A percentile compares a stretch with the other conserved stretches of the same genome.
These are phyloP conservation scores for Ramularia collo-cygni DNA, from an alignment of 2,329 filamentous ascomycete genomes.

Conservation along the genomic window DNA sequence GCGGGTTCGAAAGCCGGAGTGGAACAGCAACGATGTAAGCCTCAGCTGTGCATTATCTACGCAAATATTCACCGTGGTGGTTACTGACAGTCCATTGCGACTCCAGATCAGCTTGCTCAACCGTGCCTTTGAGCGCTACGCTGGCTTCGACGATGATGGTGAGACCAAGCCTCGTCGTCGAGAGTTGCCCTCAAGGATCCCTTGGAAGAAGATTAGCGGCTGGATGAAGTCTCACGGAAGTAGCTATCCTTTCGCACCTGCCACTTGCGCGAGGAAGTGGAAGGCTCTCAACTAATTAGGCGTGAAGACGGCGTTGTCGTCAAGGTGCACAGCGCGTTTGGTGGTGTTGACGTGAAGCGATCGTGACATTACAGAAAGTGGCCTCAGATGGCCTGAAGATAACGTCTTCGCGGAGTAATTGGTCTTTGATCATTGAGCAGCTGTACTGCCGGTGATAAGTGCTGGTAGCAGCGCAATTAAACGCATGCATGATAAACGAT, in stretches of 20 bases:
- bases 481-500: conserved; percentile 2
- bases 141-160: conserved; percentile 2
- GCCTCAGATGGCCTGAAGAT: not conserved
- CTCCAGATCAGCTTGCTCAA: conserved; percentile 25
- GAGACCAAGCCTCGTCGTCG: conserved; percentile 2
- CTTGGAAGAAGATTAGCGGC: conserved; percentile 54
- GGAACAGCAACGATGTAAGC: conserved; percentile 59
- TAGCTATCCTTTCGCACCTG: conserved; percentile 53
- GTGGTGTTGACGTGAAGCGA: not conserved
- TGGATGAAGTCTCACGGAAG: conserved; percentile 48
- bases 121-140: conserved; percentile 16
- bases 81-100: conserved; percentile 8
- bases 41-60: not conserved
- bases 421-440: not conserved
- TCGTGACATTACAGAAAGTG: not conserved
- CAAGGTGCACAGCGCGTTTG: not conserved
- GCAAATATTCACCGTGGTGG: not conserved
- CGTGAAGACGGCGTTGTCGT: not conserved
- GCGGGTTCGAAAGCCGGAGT: conserved; percentile 59
- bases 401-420: not conserved
- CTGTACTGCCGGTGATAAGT: no score
- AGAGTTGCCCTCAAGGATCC: conserved; percentile 30
- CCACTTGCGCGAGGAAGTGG: conserved; percentile 59
- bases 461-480: not conserved
- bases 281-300: conserved; percentile 23